phyloP scores from a whole-genome alignment of 1,284 basidiomycete species.

The Lignosus rhinocerotis region DNA sequence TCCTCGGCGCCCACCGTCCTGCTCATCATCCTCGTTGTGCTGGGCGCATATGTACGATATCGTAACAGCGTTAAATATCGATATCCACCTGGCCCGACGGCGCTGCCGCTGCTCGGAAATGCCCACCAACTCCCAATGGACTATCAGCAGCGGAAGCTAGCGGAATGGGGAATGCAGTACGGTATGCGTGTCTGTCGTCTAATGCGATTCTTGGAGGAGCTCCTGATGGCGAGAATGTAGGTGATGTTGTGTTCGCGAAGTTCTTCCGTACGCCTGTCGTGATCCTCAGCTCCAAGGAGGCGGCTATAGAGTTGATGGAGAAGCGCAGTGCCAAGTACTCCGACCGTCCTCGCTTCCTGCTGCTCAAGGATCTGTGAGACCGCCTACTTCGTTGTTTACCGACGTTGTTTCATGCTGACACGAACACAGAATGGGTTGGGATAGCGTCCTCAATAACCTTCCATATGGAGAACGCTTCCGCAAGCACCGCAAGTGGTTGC shows the following conservation, averaged over 20 bases:
- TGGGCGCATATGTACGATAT: slow-evolving; percentile 8
- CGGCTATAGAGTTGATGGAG: slow-evolving; percentile 41
- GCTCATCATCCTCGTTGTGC: slow-evolving; percentile 6
- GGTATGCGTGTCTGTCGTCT: slow-evolving; percentile 10
- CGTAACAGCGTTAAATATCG: slow-evolving; percentile 7
- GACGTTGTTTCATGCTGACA: neutral
- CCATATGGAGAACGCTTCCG: slow-evolving; percentile 33
- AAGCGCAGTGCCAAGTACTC: slow-evolving; percentile 43
- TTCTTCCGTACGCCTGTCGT: slow-evolving; percentile 37
- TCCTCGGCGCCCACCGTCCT: slow-evolving; percentile 5
- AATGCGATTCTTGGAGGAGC: neutral
- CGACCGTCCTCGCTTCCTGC: slow-evolving; percentile 33
- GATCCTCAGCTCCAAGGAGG: slow-evolving; percentile 37
- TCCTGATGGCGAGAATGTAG: slow-evolving; percentile 16
- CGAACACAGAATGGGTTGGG: slow-evolving; percentile 25
- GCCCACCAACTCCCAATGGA: slow-evolving; percentile 25
- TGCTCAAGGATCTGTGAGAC: slow-evolving; percentile 32
- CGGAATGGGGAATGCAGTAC: slow-evolving; percentile 25
- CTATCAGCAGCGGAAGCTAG: slow-evolving; percentile 22
- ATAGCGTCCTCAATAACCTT: slow-evolving; percentile 26
- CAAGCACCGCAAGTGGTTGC: slow-evolving; percentile 33
- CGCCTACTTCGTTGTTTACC: too few relatives aligned
- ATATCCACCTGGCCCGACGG: slow-evolving; percentile 24
- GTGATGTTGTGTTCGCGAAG: slow-evolving; percentile 39
- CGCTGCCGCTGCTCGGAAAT: slow-evolving; percentile 26